These are phyloP conservation scores for Hymenoscyphus scutula DNA, from an alignment of 2,329 filamentous ascomycete species.

Conservation along the genomic window DNA sequence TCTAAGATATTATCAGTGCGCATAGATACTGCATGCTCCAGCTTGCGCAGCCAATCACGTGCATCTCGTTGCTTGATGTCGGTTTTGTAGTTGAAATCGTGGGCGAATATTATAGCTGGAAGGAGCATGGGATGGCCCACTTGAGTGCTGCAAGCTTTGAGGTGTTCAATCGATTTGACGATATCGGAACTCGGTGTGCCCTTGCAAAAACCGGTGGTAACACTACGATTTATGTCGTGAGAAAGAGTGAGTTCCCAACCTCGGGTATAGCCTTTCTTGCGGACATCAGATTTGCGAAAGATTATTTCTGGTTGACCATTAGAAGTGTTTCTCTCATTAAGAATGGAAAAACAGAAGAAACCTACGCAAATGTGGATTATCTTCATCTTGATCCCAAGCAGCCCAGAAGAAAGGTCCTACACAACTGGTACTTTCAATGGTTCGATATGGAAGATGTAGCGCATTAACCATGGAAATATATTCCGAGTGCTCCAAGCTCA, in stretches of 20 bases:
- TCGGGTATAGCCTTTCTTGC: slow-evolving; percentile 61
- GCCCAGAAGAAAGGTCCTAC: slow-evolving; percentile 65
- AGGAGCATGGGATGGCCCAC: slow-evolving; percentile 58
- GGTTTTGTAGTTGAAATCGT: slow-evolving; percentile 54
- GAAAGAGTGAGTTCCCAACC: slow-evolving; percentile 65
- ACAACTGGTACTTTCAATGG: slow-evolving; percentile 56
- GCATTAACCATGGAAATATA: slow-evolving; percentile 57
- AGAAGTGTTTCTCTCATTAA: not conserved
- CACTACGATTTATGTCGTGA: slow-evolving; percentile 51
- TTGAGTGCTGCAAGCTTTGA: slow-evolving; percentile 49
- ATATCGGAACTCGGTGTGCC: slow-evolving; percentile 58
- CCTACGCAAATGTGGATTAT: slow-evolving; percentile 56
- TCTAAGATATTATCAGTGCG: slow-evolving; percentile 38
- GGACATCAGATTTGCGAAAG: slow-evolving; percentile 64
- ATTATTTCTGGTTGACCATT: slow-evolving; percentile 49
- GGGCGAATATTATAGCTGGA: slow-evolving; percentile 56
- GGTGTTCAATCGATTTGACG: slow-evolving; percentile 47
- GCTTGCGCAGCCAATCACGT: slow-evolving; percentile 57
- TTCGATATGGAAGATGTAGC: slow-evolving; percentile 53
- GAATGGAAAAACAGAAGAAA: slow-evolving; percentile 12
- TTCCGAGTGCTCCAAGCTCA: slow-evolving; percentile 49
- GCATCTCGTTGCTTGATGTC: slow-evolving; percentile 63
- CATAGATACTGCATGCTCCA: slow-evolving; percentile 61
- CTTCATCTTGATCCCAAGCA: slow-evolving; percentile 53
- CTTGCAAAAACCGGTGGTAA: slow-evolving; percentile 61